A percentile compares a stretch with the other conserved stretches of the same genome.
Evolutionary conservation across 2,329 filamentous ascomycete genomes (phyloP).

Genomic region (Anisogramma anomala): DNA sequence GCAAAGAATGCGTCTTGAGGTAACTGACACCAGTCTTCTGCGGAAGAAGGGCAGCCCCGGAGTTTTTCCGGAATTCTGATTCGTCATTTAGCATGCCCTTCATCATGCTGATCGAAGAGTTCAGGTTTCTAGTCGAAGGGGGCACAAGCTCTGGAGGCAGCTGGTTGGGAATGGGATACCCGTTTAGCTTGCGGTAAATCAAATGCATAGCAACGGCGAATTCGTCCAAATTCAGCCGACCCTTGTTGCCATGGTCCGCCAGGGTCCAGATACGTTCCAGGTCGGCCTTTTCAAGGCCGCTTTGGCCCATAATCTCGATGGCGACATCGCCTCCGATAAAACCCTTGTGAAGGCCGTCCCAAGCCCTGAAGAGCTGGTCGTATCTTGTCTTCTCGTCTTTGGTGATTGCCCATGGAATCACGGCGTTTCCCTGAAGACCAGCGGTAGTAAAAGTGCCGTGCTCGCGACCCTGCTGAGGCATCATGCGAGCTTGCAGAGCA

Average conservation of each 20-base stretch:
- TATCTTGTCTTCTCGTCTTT: conserved; percentile 98
- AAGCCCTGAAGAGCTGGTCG: conserved; percentile 86
- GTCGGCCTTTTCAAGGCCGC: conserved; percentile 80
- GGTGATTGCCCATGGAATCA: conserved; percentile 95
- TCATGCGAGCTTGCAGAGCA: conserved; percentile 83
- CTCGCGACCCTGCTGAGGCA: conserved; percentile 91
- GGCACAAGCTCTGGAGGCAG: conserved; percentile 88
- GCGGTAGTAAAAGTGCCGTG: conserved; percentile 70
- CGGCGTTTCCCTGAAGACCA: conserved; percentile 83
- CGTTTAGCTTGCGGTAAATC: conserved; percentile 94
- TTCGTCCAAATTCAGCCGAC: conserved; percentile 87
- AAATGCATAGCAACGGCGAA: conserved; percentile 98
- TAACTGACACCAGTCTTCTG: conserved; percentile 98
- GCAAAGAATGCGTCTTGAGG: conserved; percentile 89
- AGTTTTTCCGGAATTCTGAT: conserved; percentile 78
- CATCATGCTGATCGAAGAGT: conserved; percentile 82
- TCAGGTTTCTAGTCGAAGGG: conserved; percentile 87
- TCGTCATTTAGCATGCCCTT: conserved; percentile 83
- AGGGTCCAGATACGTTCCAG: conserved; percentile 91
- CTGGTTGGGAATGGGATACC: conserved; percentile 79
- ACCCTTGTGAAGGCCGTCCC: conserved; percentile 90
- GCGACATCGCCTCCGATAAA: conserved; percentile 86
- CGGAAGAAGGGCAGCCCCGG: conserved; percentile 79
- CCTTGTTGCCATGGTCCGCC: conserved; percentile 86
- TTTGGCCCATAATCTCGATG: conserved; percentile 95